Percentiles rank a stretch among this genome's conserved stretches.
Evolutionary conservation across 306 rosid species (phyloP).

Genomic region (Quercus bicolor): DNA sequence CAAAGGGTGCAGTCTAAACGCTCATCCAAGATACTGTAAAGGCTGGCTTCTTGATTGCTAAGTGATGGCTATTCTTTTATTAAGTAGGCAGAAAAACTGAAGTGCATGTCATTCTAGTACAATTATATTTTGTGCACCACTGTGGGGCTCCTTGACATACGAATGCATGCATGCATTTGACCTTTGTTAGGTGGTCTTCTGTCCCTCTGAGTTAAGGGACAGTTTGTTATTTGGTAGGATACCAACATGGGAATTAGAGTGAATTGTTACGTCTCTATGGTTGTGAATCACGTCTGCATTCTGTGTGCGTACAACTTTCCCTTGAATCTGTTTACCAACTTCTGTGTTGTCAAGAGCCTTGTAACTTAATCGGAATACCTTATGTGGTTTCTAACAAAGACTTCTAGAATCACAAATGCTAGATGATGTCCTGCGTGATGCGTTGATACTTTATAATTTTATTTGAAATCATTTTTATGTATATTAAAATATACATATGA

Average conservation of each 20-base stretch:
- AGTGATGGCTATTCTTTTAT: slow-evolving; percentile 17
- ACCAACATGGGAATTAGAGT: neutral
- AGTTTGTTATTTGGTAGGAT: neutral
- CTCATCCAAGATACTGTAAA: slow-evolving; percentile 9
- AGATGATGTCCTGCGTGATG: too few species aligned
- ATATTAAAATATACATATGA: too few species aligned
- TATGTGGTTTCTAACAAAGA: too few species aligned
- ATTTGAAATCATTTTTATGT: too few species aligned
- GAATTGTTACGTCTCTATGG: neutral
- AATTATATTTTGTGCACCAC: too few species aligned
- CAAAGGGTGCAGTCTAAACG: neutral
- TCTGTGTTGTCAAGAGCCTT: neutral
- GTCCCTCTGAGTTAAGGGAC: neutral
- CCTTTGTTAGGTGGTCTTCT: neutral
- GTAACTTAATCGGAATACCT: too few species aligned
- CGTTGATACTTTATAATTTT: too few species aligned
- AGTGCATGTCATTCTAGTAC: neutral
- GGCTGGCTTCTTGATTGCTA: neutral
- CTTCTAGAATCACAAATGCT: too few species aligned
- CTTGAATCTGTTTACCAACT: neutral
- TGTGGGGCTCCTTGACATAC: too few species aligned
- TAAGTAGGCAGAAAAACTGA: neutral
- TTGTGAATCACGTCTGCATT: neutral
- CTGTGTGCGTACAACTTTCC: neutral
- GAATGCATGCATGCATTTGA: neutral